Evolutionary conservation across 106 monocot species (phyloP), one percentile per base, ranked within the genome.

Genomic region (Dendrobium chrysotoxum): DNA sequence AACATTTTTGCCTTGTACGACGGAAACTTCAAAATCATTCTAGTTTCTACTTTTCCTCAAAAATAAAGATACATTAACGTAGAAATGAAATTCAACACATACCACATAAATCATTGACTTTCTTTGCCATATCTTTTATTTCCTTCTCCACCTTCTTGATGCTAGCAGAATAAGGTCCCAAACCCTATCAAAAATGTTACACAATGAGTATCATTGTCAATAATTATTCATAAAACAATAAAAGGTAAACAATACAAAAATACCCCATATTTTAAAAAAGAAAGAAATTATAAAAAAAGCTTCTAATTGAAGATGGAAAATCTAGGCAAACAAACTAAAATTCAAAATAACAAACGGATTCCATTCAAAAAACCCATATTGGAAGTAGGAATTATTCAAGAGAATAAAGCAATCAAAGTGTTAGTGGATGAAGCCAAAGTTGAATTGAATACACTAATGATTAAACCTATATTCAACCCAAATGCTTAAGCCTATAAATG

Each of bases 91-190:
- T 46, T 47, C 76, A 74, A 13, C 3, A 40, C 76, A 26, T 50
- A 96, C 93, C 97, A 80, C 97, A 94, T 18, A 97, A 85, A 81
- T 97, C 97, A 79, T 97, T 97, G 71, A 97, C 88, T 65, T 90
- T 94, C 90, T 97, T 97, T 2, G 90, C 92, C 88, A 89, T 86
- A 7, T 97, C 94, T 83, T 97, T 97, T 18, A 97, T 92, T 80
- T 97, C 97, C 83, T 97, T 97, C 86, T 97, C 94, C 1, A 74
- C 84, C 68, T 89, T 90, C 92, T 94, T 94, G 7, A 97, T 97
- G 79, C 88, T 90, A 15, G 72, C 74, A 11, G 97, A 92, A 70
- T 97, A 97, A n/a, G 97, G 97, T 41, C 97, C 97, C 61, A 94
- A 53, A 18, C 97, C 97, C 97, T 97, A 83, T 20, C 57, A 86